These are phyloP conservation scores for Pythium scleroteichum DNA, from an alignment of 352 stramenopile species.

Conservation along the genomic window DNA sequence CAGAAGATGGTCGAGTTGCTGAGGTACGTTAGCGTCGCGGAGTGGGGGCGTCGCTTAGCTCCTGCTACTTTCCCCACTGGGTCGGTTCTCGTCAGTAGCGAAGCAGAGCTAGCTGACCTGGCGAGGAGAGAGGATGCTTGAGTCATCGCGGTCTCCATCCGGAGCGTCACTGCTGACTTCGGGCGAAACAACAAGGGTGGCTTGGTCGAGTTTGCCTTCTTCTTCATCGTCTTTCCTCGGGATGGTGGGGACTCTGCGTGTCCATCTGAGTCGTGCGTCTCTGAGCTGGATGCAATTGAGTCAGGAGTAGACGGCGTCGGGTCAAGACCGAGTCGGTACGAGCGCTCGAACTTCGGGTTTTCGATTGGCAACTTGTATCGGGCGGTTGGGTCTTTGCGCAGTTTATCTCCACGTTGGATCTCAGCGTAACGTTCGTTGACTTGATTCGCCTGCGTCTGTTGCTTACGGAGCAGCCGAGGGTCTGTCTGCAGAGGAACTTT, in stretches of 20 bases:
- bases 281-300: neutral
- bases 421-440: constrained; percentile 29
- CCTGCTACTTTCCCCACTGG: constrained; percentile 37
- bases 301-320: constrained; percentile 27
- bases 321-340: constrained; percentile 59
- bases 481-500: constrained; percentile 28
- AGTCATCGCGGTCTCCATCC: constrained; percentile 24
- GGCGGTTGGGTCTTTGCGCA: constrained; percentile 40
- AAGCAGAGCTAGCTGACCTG: constrained; percentile 16
- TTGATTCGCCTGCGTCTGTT: constrained; percentile 35
- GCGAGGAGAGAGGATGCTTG: neutral
- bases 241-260: neutral
- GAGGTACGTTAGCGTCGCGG: constrained; percentile 56
- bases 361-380: constrained; percentile 59
- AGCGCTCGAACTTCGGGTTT: constrained; percentile 34
- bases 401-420: constrained; percentile 34
- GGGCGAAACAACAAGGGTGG: constrained; percentile 21
- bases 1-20: constrained; percentile 58
- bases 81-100: neutral
- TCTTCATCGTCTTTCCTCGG: constrained; percentile 2
- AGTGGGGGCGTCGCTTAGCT: constrained; percentile 47
- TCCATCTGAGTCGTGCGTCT: neutral
- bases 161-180: constrained; percentile 26
- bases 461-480: constrained; percentile 29
- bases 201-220: constrained; percentile 3